Evolutionary conservation across 371 early-diverging fungal genomes (phyloP).

Genomic region (Dinochytrium kinnereticum): DNA sequence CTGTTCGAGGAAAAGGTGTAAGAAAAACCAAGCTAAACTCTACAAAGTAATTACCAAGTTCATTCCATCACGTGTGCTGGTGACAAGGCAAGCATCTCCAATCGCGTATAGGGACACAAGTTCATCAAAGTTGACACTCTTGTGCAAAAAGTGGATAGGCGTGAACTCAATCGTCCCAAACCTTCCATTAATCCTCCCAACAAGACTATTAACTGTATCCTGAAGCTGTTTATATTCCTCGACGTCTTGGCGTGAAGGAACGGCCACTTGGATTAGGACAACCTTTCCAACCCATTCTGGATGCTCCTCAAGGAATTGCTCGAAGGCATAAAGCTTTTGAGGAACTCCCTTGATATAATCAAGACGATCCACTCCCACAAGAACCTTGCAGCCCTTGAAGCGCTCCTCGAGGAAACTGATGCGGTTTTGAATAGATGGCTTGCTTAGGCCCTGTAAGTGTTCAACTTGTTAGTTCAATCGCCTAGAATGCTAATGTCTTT

Average conservation of each 20-base stretch:
- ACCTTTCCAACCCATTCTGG: conserved; percentile 93
- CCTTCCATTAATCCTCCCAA: conserved; percentile 94
- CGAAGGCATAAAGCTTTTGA: conserved; percentile 96
- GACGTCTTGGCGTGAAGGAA: conserved; percentile 94
- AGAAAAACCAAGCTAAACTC: background rate
- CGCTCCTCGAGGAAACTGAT: conserved; percentile 80
- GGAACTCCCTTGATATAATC: conserved; percentile 99
- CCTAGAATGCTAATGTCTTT: too few relatives aligned
- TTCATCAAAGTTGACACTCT: conserved; percentile 95
- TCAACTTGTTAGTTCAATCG: too few relatives aligned
- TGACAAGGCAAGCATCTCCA: conserved; percentile 96
- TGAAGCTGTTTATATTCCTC: conserved; percentile 96
- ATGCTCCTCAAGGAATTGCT: conserved; percentile 87
- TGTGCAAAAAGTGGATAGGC: conserved; percentile 98
- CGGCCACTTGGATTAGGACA: conserved; percentile 97
- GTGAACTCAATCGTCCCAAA: conserved; percentile 91
- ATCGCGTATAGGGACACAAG: conserved; percentile 95
- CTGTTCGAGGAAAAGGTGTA: background rate
- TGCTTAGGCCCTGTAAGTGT: conserved; percentile 69
- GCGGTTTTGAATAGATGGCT: conserved; percentile 69
- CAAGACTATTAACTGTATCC: conserved; percentile 90
- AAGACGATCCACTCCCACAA: conserved; percentile 98
- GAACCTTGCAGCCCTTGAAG: conserved; percentile 88
- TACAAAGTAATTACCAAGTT: conserved; percentile 98
- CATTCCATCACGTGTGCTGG: conserved; percentile 99